Evolutionary conservation across 164 flowering plant species (phyloP).

Genomic region (Macadamia tetraphylla): DNA sequence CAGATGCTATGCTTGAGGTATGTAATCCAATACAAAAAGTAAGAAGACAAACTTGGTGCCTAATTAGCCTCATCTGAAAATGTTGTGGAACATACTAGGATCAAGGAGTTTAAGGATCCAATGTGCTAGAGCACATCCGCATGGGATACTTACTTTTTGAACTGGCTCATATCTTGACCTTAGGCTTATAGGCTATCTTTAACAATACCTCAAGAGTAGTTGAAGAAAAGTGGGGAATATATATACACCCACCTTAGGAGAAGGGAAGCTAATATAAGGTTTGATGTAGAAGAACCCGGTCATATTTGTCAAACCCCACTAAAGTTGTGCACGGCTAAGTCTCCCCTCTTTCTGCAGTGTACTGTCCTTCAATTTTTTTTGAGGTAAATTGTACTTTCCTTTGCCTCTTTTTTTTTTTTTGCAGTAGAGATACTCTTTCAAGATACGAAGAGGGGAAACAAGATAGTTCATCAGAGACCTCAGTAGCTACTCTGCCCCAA

Average conservation of each 20-base stretch:
- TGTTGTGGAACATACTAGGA: too few relatives aligned
- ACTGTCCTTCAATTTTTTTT: neutral
- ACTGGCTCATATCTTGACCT: too few relatives aligned
- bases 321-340: neutral
- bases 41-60: too few relatives aligned
- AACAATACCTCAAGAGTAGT: too few relatives aligned
- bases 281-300: neutral
- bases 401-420: neutral
- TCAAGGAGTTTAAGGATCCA: too few relatives aligned
- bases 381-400: too few relatives aligned
- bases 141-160: too few relatives aligned
- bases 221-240: too few relatives aligned
- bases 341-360: neutral
- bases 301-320: neutral
- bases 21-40: neutral
- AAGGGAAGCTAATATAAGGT: neutral
- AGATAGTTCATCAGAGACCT: conserved; percentile 4
- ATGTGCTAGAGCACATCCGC: too few relatives aligned
- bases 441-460: neutral
- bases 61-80: too few relatives aligned
- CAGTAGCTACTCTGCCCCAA: conserved; percentile 1
- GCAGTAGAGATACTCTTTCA: conserved; percentile 12
- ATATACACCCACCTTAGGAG: neutral
- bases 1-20: conserved; percentile 41
- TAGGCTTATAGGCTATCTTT: too few relatives aligned